Evolutionary conservation across 768 basidiomycete species (phyloP).

Genomic region (Mycena leptocephala): DNA sequence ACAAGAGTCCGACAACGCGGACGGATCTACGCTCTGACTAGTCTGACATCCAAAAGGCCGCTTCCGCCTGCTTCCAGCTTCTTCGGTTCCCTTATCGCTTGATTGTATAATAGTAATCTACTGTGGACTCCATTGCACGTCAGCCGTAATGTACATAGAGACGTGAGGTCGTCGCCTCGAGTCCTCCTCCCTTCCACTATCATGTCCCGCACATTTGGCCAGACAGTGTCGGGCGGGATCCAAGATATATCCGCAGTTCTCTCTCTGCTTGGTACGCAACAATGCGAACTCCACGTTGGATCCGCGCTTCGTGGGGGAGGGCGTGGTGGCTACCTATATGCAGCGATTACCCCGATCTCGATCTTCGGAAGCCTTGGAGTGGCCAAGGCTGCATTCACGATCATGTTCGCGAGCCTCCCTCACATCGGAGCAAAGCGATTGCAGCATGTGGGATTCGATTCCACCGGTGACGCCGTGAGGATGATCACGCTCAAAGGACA

Average conservation of each 20-base stretch:
- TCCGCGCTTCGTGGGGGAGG: neutral
- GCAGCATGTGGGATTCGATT: neutral
- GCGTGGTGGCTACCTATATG: slow-evolving; percentile 9
- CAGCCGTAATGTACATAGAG: too few relatives aligned
- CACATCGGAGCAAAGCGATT: neutral
- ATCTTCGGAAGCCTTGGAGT: slow-evolving; percentile 15
- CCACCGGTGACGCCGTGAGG: neutral
- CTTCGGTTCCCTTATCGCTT: too few relatives aligned
- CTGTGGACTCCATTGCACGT: too few relatives aligned
- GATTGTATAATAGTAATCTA: too few relatives aligned
- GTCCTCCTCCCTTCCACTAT: too few relatives aligned
- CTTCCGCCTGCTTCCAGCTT: too few relatives aligned
- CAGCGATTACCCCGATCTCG: slow-evolving; percentile 1
- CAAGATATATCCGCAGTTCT: slow-evolving; percentile 9
- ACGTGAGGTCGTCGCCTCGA: too few relatives aligned
- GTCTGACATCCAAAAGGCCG: too few relatives aligned
- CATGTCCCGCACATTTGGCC: neutral
- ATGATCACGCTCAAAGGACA: neutral
- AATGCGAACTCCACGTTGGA: neutral
- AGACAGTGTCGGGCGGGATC: neutral
- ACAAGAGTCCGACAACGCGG: too few relatives aligned
- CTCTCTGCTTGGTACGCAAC: neutral
- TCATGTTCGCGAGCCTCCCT: neutral
- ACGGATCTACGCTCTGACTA: too few relatives aligned
- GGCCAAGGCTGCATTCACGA: neutral